Evolutionary conservation across 192 early-diverging fungal species (phyloP).

Genomic region (Mortierella alpina): DNA sequence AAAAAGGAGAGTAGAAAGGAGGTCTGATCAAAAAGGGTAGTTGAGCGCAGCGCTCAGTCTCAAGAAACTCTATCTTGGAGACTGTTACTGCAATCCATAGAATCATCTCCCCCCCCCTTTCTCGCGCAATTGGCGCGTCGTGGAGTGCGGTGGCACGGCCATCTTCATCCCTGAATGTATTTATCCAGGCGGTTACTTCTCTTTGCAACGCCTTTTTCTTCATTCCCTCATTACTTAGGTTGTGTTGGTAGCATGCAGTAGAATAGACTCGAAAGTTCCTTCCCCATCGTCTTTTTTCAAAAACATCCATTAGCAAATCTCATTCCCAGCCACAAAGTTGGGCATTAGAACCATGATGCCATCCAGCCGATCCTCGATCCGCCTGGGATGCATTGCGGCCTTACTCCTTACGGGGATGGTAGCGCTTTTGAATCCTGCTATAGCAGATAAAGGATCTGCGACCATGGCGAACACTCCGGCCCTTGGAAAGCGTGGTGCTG

Average conservation of each 20-base stretch:
- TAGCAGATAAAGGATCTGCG: background rate
- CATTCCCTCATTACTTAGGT: background rate
- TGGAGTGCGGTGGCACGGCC: no score
- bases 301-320: no score
- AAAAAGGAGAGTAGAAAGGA: no score
- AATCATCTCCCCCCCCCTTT: no score
- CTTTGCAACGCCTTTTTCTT: background rate
- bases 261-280: background rate
- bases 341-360: constrained; percentile 1
- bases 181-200: background rate
- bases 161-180: no score
- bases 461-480: background rate
- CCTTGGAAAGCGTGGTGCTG: background rate
- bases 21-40: no score
- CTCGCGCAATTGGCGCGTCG: no score
- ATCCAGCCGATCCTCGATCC: constrained; percentile 6
- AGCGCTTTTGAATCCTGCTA: background rate
- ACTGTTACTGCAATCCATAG: no score
- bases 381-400: constrained; percentile 5
- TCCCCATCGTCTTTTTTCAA: background rate
- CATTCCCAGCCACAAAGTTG: constrained; percentile 1
- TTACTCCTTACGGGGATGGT: constrained; percentile 1
- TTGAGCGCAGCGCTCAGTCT: no score
- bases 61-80: no score
- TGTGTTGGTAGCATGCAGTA: background rate